phyloP scores from a whole-genome alignment of 225 moss, liverwort and hornwort genomes.

The Marchantia polymorpha region DNA sequence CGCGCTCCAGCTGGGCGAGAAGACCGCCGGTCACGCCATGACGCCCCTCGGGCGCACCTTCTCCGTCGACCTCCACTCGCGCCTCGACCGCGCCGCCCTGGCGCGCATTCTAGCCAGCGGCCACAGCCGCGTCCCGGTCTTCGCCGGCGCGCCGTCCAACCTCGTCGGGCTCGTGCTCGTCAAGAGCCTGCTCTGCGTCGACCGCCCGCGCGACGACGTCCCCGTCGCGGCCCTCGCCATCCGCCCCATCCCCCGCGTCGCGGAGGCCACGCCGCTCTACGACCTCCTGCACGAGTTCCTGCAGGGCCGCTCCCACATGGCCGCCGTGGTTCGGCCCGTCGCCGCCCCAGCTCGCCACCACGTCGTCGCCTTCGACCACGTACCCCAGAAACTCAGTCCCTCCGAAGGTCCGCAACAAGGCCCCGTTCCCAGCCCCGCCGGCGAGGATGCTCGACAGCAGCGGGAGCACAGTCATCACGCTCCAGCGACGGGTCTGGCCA shows the following conservation, averaged over 20 bases:
- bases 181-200: conserved; percentile 28
- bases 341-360: conserved; percentile 8
- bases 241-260: conserved; percentile 39
- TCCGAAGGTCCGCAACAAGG: neutral
- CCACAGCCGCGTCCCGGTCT: conserved; percentile 85
- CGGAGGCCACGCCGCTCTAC: conserved; percentile 63
- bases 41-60: conserved; percentile 56
- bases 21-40: conserved; percentile 70
- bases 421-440: neutral
- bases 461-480: neutral
- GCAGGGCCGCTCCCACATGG: conserved; percentile 76
- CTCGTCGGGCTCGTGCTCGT: conserved; percentile 76
- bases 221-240: conserved; percentile 22
- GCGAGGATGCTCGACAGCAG: neutral
- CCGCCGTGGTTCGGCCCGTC: conserved; percentile 60
- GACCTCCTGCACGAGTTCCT: conserved; percentile 76
- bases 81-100: conserved; percentile 60
- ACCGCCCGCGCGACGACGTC: conserved; percentile 3
- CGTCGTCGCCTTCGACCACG: conserved; percentile 22
- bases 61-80: conserved; percentile 55
- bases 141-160: conserved; percentile 43
- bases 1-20: conserved; percentile 68
- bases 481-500: neutral
- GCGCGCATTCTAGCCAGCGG: conserved; percentile 56
- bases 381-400: neutral